phyloP scores from a whole-genome alignment of 2,329 filamentous ascomycete genomes.

The Clonostachys solani region DNA sequence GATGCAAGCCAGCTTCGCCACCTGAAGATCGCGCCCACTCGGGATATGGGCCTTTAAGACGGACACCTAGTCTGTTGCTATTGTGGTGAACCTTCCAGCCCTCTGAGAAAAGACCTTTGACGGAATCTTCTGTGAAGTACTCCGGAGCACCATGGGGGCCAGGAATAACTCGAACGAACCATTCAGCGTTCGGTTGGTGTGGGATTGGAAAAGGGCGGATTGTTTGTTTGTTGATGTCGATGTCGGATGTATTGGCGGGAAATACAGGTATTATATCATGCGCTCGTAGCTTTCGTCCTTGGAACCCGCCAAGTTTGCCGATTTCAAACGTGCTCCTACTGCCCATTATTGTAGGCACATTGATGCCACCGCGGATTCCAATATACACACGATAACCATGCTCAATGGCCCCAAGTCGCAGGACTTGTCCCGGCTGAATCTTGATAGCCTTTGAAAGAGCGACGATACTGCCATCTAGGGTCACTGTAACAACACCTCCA shows the following conservation, averaged over 20 bases:
- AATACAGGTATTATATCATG: constrained; percentile 20
- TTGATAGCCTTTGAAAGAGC: constrained; percentile 13
- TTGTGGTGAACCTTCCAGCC: constrained; percentile 34
- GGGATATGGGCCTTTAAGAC: constrained; percentile 27
- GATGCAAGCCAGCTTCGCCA: constrained; percentile 30
- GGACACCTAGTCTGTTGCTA: constrained; percentile 31
- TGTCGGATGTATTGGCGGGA: too few species aligned
- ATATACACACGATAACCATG: constrained; percentile 26
- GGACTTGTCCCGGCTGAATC: constrained; percentile 15
- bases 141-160: constrained; percentile 32
- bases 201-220: constrained; percentile 11
- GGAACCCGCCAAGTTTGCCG: constrained; percentile 23
- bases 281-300: constrained; percentile 21
- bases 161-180: constrained; percentile 26
- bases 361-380: constrained; percentile 24
- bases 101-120: constrained; percentile 20
- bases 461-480: constrained; percentile 12
- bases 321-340: constrained; percentile 24
- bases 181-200: constrained; percentile 13
- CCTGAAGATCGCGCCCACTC: constrained; percentile 30
- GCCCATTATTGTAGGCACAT: constrained; percentile 23
- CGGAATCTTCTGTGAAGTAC: constrained; percentile 24
- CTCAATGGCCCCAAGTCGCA: constrained; percentile 15
- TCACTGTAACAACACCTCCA: constrained; percentile 18
- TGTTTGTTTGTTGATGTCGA: neutral